A percentile compares a stretch with the other conserved stretches of the same genome.
Conservation (phyloP, 306 rosid genomes). For the Amphicarpaea edgeworthii region DNA sequence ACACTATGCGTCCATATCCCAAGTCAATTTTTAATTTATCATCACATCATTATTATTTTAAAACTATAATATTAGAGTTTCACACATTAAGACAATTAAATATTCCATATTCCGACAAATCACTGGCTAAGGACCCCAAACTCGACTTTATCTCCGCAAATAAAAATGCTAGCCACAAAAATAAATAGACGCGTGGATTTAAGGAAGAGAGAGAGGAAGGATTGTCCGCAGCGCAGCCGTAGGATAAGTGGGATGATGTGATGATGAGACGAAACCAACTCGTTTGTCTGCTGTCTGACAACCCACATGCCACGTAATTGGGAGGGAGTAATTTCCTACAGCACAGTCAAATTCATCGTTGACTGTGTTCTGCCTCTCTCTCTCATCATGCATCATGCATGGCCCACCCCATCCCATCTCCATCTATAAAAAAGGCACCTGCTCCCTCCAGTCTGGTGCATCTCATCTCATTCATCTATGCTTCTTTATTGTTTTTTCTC, state of each 20-base stretch:
- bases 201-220: background rate
- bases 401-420: background rate
- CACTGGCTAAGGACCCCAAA: slow-evolving; percentile 33
- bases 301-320: slow-evolving; percentile 78
- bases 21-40: background rate
- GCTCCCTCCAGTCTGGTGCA: slow-evolving; percentile 10
- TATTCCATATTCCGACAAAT: slow-evolving; percentile 48
- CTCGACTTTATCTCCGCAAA: slow-evolving; percentile 36
- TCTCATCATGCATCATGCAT: slow-evolving; percentile 25
- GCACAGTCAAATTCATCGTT: slow-evolving; percentile 71
- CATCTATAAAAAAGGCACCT: slow-evolving; percentile 46
- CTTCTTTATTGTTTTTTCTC: background rate
- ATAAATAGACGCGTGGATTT: background rate
- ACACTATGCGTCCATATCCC: slow-evolving; percentile 3
- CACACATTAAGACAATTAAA: background rate
- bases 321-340: slow-evolving; percentile 54
- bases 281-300: slow-evolving; percentile 46
- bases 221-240: slow-evolving; percentile 47
- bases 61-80: background rate
- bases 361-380: slow-evolving; percentile 48
- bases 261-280: slow-evolving; percentile 34
- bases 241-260: slow-evolving; percentile 41
- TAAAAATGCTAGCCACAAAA: background rate
- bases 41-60: too few species aligned
- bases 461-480: background rate